Evolutionary conservation across 2,329 filamentous ascomycete species (phyloP).

Genomic region (Anisogramma anomala): DNA sequence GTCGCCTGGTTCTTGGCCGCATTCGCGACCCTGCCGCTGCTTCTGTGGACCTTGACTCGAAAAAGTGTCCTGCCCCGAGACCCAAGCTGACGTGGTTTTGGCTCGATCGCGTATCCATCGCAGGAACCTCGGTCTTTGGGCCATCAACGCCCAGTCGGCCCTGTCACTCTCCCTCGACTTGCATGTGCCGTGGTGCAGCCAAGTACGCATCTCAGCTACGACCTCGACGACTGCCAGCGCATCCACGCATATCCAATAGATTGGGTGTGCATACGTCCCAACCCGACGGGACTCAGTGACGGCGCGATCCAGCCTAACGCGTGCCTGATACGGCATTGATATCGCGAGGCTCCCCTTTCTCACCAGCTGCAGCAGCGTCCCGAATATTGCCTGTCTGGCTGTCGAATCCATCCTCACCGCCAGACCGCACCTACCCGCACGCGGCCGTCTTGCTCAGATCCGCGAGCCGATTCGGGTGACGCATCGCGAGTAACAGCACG

Average conservation of each 20-base stretch:
- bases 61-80: slow-evolving; percentile 3
- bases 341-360: slow-evolving; percentile 22
- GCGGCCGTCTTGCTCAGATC: background rate
- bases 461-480: background rate
- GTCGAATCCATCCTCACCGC: background rate
- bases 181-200: slow-evolving; percentile 48
- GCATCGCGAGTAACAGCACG: background rate
- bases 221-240: slow-evolving; percentile 47
- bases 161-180: slow-evolving; percentile 38
- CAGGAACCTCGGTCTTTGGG: slow-evolving; percentile 21
- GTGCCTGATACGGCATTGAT: slow-evolving; percentile 36
- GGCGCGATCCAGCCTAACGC: slow-evolving; percentile 26
- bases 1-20: slow-evolving; percentile 2
- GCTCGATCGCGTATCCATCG: slow-evolving; percentile 25
- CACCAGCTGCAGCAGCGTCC: slow-evolving; percentile 13
- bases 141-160: slow-evolving; percentile 24
- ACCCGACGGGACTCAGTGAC: slow-evolving; percentile 33
- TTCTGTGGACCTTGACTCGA: slow-evolving; percentile 5
- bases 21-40: background rate
- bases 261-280: slow-evolving; percentile 37
- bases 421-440: background rate
- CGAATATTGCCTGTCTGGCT: background rate
- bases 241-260: slow-evolving; percentile 49
- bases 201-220: slow-evolving; percentile 40
- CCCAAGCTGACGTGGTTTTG: slow-evolving; percentile 33